A percentile compares a stretch with the other conserved stretches of the same genome.
phyloP scores from a whole-genome alignment of 2,329 filamentous ascomycete species.

The Talaromyces islandicus region DNA sequence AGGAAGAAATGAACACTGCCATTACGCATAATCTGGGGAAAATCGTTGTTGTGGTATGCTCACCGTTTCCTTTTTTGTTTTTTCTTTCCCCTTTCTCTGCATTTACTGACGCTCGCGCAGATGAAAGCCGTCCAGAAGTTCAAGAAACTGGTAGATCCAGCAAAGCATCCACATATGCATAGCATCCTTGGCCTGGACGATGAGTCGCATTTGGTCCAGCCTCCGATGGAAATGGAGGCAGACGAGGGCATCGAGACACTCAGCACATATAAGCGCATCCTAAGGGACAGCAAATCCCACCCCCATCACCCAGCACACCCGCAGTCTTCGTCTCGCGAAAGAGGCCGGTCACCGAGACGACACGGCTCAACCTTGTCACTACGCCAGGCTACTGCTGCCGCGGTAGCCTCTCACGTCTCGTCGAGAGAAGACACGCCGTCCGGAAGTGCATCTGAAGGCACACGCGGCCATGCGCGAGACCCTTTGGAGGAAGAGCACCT shows the following conservation, averaged over 20 bases:
- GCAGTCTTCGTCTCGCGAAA: conserved; percentile 2
- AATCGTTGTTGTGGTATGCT: conserved; percentile 68
- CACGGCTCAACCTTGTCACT: background rate
- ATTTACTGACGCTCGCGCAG: conserved; percentile 33
- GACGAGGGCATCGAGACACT: conserved; percentile 30
- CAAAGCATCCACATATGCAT: conserved; percentile 49
- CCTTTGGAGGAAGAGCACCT: conserved; percentile 59
- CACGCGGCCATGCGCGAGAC: conserved; percentile 58
- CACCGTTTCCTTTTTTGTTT: background rate
- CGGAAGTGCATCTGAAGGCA: conserved; percentile 39
- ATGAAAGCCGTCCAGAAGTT: conserved; percentile 90
- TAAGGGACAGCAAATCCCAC: conserved; percentile 35
- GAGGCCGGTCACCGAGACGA: conserved; percentile 11
- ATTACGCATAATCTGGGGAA: conserved; percentile 87
- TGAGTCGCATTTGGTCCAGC: conserved; percentile 50
- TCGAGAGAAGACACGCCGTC: conserved; percentile 27
- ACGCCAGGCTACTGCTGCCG: conserved; percentile 3
- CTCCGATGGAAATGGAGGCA: conserved; percentile 48
- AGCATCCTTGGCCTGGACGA: conserved; percentile 54
- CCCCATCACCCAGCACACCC: background rate
- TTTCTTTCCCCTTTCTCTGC: background rate
- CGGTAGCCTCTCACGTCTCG: conserved; percentile 14
- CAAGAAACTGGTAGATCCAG: conserved; percentile 63
- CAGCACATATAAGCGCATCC: conserved; percentile 46
- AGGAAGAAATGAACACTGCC: conserved; percentile 82